Evolutionary conservation across 1,284 basidiomycete genomes (phyloP).

Genomic region (Ustilago crameri): DNA sequence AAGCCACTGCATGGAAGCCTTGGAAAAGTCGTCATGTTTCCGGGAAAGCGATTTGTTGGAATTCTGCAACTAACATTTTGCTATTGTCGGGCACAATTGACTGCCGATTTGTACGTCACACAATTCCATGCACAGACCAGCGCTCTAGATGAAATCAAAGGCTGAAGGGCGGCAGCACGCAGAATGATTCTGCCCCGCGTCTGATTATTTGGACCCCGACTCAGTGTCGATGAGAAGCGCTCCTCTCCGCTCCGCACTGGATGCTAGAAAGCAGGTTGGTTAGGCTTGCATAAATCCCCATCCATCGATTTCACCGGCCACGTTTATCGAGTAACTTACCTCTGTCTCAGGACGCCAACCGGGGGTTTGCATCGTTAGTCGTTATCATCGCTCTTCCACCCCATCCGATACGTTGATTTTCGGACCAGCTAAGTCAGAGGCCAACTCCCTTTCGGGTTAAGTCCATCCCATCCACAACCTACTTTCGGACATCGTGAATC

Average conservation of each 20-base stretch:
- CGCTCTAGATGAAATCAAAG: background rate
- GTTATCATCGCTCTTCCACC: no score
- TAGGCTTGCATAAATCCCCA: background rate
- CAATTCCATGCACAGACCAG: slow-evolving; percentile 4
- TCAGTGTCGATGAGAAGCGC: background rate
- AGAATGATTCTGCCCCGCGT: slow-evolving; percentile 11
- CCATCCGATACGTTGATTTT: no score
- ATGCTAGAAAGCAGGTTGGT: no score
- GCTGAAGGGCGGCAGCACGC: background rate
- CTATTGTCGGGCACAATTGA: no score
- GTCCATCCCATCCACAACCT: background rate
- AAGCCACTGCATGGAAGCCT: no score
- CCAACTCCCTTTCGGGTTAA: no score
- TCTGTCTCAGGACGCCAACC: background rate
- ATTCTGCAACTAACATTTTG: no score
- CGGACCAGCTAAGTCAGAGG: no score
- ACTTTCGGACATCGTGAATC: slow-evolving; percentile 1
- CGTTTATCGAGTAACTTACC: slow-evolving; percentile 10
- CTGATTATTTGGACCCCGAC: slow-evolving; percentile 2
- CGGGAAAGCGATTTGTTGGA: no score
- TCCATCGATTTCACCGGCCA: slow-evolving; percentile 6
- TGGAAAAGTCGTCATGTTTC: no score
- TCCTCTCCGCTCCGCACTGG: no score
- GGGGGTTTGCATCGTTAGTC: background rate
- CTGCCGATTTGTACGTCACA: no score